A percentile compares a stretch with the other conserved stretches of the same genome.
Conservation (phyloP, 352 stramenopile genomes). For the Globisporangium okanoganense region DNA sequence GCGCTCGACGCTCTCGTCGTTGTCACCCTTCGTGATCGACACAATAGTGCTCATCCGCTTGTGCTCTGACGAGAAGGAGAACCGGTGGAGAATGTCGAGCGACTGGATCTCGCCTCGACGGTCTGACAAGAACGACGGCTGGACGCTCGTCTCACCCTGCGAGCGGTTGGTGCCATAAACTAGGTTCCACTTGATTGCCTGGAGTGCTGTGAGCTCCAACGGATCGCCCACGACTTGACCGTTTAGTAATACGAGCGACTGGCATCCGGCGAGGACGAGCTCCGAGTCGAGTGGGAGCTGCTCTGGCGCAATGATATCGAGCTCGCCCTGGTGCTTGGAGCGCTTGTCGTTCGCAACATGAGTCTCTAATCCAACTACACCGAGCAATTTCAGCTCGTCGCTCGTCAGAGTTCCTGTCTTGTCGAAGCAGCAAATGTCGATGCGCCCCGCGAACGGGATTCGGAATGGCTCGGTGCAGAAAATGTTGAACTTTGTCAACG, state of each 20-base stretch:
- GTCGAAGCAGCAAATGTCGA: conserved; percentile 94
- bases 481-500: conserved; percentile 84
- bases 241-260: conserved; percentile 90
- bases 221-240: conserved; percentile 90
- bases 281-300: conserved; percentile 33
- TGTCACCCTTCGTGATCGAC: conserved; percentile 25
- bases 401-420: conserved; percentile 95
- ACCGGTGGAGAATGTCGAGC: conserved; percentile 76
- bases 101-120: conserved; percentile 26
- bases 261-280: conserved; percentile 73
- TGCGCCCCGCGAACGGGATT: conserved; percentile 90
- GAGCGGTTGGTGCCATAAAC: conserved; percentile 18
- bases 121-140: conserved; percentile 29
- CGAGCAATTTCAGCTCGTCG: conserved; percentile 80
- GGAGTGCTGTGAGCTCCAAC: conserved; percentile 90
- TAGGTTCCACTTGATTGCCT: conserved; percentile 66
- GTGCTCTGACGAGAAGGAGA: conserved; percentile 86
- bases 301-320: conserved; percentile 29
- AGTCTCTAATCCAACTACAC: conserved; percentile 26
- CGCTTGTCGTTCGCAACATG: background rate
- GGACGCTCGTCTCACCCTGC: conserved; percentile 11
- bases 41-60: conserved; percentile 92
- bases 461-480: conserved; percentile 95
- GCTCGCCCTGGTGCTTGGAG: conserved; percentile 12
- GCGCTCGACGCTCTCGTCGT: conserved; percentile 25